Evolutionary conservation across 2,329 filamentous ascomycete genomes (phyloP).

Genomic region (Remersonia thermophila): DNA sequence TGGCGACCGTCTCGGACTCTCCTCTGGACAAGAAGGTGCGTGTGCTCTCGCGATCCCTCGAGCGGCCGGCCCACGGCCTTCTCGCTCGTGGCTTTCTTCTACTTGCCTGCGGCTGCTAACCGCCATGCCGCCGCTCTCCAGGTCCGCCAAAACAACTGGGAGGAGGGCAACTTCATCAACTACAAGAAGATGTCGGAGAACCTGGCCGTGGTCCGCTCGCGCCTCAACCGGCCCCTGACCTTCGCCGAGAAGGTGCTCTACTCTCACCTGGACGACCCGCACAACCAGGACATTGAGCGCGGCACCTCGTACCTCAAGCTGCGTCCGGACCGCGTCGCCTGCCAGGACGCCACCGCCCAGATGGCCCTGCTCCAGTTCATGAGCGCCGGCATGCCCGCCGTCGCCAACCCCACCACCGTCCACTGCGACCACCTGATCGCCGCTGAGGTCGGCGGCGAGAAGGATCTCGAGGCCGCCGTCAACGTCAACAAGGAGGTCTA

Average conservation of each 20-base stretch:
- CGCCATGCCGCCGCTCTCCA: no score
- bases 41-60: no score
- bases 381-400: constrained; percentile 91
- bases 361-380: constrained; percentile 99
- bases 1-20: constrained; percentile 79
- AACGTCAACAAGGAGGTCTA: constrained; percentile 99
- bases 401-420: constrained; percentile 88
- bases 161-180: constrained; percentile 95
- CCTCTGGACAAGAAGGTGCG: constrained; percentile 79
- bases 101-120: no score
- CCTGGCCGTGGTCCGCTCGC: constrained; percentile 57
- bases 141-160: constrained; percentile 85
- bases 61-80: no score
- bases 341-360: constrained; percentile 98
- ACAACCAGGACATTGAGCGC: constrained; percentile 91
- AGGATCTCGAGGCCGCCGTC: constrained; percentile 85
- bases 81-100: no score
- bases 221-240: constrained; percentile 86
- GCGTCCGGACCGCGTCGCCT: constrained; percentile 92
- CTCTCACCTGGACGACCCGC: constrained; percentile 94
- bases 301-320: constrained; percentile 93
- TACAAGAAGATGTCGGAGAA: constrained; percentile 85
- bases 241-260: constrained; percentile 98
- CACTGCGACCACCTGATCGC: constrained; percentile 99
- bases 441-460: constrained; percentile 81